Base-by-base conservation (phyloP, 2,329 filamentous ascomycete species). In the Alternaria postmessia region DNA sequence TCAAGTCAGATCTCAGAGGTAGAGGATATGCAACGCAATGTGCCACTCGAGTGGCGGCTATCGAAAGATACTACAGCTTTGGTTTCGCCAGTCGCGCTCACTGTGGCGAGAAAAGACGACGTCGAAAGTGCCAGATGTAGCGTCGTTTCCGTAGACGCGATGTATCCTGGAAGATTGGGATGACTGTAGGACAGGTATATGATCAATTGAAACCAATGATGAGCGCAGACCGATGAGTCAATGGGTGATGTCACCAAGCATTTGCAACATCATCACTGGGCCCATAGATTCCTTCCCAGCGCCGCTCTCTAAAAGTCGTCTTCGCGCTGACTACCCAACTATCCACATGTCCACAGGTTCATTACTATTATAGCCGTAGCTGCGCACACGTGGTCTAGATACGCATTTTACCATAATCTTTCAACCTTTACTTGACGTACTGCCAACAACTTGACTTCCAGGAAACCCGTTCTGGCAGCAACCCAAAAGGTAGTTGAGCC, bases 41-140 rank as follows among this genome's bases (percentile, higher is more conserved):
- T 63, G 1, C 58, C 61, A 28, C 30, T 47, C 7, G 54, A 63
- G 41, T 63, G 61, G 61, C 43, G 55, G 4, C 42, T 61, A n/a
- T 57, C 41, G 7, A 43, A 26, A 14, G 49, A 48, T 6, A 32
- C 56, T 5, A 36, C 43, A 30, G 42, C 42, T 4, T 26, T 41
- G 3, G 54, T 56, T 5, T 56, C 46, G 2, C 54, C 38, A 6
- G 30, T 51, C 26, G 54, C 44, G 1, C 38, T 56, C 8, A 43
- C 38, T 34, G n/a, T 36, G 14, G 8, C 30, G 46, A 48, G n/a
- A 28, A 3, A 16, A n/a, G 2, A 3, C 1, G 46, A 38, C 2
- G 1, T 34, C n/a, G 4, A 57, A 20, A 57, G 46, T 22, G 16
- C 36, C 42, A 18, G n/a, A 0, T 28, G 46, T 5, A 57, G 46